Conservation (phyloP, 768 basidiomycete genomes). For the Pleurotus platypus region DNA sequence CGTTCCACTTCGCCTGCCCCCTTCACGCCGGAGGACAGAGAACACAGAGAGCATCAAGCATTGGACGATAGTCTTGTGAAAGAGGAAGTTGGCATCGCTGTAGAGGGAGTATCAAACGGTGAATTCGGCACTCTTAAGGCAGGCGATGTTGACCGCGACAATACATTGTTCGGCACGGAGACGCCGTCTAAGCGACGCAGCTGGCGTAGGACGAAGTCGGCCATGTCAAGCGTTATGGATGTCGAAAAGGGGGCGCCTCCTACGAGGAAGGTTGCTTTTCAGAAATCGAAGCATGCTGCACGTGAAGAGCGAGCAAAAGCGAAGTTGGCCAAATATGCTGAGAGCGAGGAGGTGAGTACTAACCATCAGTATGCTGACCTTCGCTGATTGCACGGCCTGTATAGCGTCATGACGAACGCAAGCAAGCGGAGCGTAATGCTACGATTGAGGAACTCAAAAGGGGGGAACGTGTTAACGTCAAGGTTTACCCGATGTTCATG, state of each 20-base stretch:
- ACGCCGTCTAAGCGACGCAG: not conserved
- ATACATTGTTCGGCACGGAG: not conserved
- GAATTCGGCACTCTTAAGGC: not conserved
- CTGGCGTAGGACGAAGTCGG: slow-evolving; percentile 3
- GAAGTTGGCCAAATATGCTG: not conserved
- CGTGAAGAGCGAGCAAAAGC: no score
- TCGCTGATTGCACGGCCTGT: no score
- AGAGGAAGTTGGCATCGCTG: not conserved
- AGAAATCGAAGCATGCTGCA: not conserved
- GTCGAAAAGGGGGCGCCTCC: slow-evolving; percentile 8
- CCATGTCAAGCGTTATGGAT: slow-evolving; percentile 7
- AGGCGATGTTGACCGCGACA: not conserved
- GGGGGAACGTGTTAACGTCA: slow-evolving; percentile 57
- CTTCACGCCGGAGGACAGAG: slow-evolving; percentile 21
- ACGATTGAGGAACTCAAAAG: slow-evolving; percentile 28
- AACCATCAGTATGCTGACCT: no score
- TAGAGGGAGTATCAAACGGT: not conserved
- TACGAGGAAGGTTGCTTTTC: not conserved
- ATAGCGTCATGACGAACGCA: slow-evolving; percentile 5
- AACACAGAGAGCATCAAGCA: slow-evolving; percentile 3
- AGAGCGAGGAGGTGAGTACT: slow-evolving; percentile 7
- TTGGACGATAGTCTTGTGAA: not conserved
- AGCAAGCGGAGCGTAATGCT: slow-evolving; percentile 21
- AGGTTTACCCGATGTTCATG: slow-evolving; percentile 59
- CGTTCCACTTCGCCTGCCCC: slow-evolving; percentile 36